Base-by-base conservation (phyloP, 1,139 yeast species). In the Kodamaea fungicola region DNA sequence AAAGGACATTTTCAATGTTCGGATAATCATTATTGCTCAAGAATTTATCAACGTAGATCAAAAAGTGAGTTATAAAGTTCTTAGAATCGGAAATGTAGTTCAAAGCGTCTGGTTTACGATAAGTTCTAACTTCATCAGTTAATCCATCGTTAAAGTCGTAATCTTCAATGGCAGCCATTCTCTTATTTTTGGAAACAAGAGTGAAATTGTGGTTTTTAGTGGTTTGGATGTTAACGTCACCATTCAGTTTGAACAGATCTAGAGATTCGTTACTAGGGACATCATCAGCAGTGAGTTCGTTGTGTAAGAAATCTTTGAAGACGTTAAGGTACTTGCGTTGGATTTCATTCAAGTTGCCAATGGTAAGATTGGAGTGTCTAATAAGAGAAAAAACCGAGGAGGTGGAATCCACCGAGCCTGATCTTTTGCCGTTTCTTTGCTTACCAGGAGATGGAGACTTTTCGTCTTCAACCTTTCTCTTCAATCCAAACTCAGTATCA, bases 61-160 rank as follows among this genome's bases (percentile, higher is more conserved):
- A 57, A 30, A 62, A 59, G 37, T 61, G 62, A 12, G 62, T 49
- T 29, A 70, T 47, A 40, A 67, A 61, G 46, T 69, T 71, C 30
- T 67, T 67, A 21, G 56, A 52, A 31, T 56, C 54, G 7, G 69
- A 50, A 25, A 71, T 67, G 41, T 68, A 67, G 38, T 63, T 64
- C 40, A 62, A 57, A 41, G 53, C 53, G 47, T 71, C 69, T 1
- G 76, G 75, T 22, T 47, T 52, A 32, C 60, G 51, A 39, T 50
- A 61, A 30, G 54, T 52, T 31, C 57, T 51, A n/a, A 42, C 41
- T 10, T 50, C 56, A 12, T 48, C 49, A 25, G 40, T 42, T 24
- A 49, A 34, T 9, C 32, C 31, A 16, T 40, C 43, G 30, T 34
- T 37, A 28, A 33, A 40, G 12, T 40, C 37, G 22, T 27, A 40